Conservation (phyloP, 192 early-diverging fungal species). For the Coemansia sp. region DNA sequence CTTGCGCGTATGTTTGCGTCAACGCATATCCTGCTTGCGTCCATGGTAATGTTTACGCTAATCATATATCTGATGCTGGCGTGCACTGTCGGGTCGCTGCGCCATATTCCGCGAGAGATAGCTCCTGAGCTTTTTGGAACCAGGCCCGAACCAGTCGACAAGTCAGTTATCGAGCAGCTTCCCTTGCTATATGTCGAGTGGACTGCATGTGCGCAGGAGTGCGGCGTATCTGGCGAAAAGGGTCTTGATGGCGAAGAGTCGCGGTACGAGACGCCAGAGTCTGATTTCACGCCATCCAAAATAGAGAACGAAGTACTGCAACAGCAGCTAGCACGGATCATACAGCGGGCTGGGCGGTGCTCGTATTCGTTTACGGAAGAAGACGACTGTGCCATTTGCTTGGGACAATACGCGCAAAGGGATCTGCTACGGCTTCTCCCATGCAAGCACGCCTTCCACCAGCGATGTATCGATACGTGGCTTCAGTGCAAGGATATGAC, state of each 20-base stretch:
- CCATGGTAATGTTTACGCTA: conserved; percentile 25
- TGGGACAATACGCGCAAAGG: conserved; percentile 65
- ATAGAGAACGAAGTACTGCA: conserved; percentile 18
- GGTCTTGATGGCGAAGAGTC: conserved; percentile 19
- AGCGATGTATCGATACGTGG: conserved; percentile 77
- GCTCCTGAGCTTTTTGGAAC: conserved; percentile 33
- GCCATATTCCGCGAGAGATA: conserved; percentile 40
- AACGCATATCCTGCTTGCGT: conserved; percentile 33
- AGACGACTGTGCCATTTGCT: conserved; percentile 73
- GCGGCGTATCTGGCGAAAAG: not conserved
- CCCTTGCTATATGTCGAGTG: conserved; percentile 43
- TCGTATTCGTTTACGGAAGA: conserved; percentile 60
- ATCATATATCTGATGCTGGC: conserved; percentile 31
- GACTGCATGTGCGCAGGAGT: conserved; percentile 5
- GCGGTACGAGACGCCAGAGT: conserved; percentile 27
- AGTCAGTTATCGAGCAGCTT: conserved; percentile 25
- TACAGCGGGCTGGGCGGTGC: conserved; percentile 29
- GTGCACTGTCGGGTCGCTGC: conserved; percentile 45
- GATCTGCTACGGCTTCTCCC: conserved; percentile 66
- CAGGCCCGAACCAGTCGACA: conserved; percentile 36
- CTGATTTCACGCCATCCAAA: not conserved
- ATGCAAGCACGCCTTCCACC: conserved; percentile 81
- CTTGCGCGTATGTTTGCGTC: conserved; percentile 33
- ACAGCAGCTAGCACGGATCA: conserved; percentile 40
- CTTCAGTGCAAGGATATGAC: conserved; percentile 67